phyloP scores from a whole-genome alignment of 2,329 filamentous ascomycete genomes.

The Fusarium sp. region DNA sequence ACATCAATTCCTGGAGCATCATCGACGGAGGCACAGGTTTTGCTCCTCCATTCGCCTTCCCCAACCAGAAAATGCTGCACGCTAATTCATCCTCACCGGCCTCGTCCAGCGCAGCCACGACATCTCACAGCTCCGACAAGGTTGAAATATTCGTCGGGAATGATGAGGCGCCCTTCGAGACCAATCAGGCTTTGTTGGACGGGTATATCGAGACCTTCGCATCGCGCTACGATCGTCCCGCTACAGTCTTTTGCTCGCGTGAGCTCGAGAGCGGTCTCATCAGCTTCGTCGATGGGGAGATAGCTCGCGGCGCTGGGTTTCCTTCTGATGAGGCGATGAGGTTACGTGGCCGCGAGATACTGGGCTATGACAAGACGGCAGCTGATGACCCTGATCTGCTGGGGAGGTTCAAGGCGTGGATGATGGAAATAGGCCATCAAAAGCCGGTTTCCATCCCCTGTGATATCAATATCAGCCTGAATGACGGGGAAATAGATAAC shows the following conservation, averaged over 20 bases:
- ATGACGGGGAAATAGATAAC: too few relatives aligned
- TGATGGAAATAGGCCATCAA: too few relatives aligned
- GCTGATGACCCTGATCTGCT: background rate
- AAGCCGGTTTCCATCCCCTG: too few relatives aligned
- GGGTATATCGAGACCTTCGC: background rate
- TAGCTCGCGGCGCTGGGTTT: fast-evolving
- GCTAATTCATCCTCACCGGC: background rate
- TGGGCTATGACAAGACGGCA: fast-evolving
- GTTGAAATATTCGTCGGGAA: background rate
- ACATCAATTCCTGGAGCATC: background rate
- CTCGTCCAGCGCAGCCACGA: background rate
- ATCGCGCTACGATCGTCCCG: background rate
- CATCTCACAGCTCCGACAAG: background rate
- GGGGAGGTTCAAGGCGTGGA: background rate
- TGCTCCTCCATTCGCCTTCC: background rate
- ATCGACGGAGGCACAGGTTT: background rate
- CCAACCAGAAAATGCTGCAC: background rate
- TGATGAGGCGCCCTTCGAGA: background rate
- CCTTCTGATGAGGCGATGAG: background rate
- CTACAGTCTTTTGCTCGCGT: background rate
- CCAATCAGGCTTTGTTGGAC: background rate
- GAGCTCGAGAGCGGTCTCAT: background rate
- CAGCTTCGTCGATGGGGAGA: fast-evolving
- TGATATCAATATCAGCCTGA: too few relatives aligned
- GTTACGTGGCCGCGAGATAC: background rate